Conservation (phyloP, 768 basidiomycete genomes). For the Termitomyces sp. region DNA sequence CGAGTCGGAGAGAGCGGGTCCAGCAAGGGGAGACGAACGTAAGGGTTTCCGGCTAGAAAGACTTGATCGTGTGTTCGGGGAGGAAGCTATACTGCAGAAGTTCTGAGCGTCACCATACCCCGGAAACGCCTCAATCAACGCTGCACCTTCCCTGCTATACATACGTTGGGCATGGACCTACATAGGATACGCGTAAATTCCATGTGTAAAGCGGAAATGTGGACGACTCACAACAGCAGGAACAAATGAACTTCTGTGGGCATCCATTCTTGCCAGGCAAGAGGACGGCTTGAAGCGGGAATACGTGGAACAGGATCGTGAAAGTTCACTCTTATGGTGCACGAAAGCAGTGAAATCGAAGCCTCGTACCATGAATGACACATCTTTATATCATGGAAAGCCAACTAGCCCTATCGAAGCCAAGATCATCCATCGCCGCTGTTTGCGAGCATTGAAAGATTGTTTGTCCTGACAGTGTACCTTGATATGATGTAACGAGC, state of each 20-base stretch:
- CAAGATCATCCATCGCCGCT: slow-evolving; percentile 1
- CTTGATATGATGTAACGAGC: not conserved
- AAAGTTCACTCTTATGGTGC: not conserved
- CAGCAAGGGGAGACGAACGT: slow-evolving; percentile 37
- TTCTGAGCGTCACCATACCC: not conserved
- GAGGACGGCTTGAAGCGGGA: not conserved
- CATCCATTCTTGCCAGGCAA: slow-evolving; percentile 1
- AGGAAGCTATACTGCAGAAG: not conserved
- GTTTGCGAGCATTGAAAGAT: not conserved
- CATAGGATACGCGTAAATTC: not conserved
- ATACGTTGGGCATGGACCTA: not conserved
- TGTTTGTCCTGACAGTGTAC: not conserved
- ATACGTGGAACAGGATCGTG: not conserved
- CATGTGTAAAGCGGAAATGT: not conserved
- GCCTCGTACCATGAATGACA: not conserved
- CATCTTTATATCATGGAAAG: slow-evolving; percentile 8
- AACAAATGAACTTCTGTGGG: not conserved
- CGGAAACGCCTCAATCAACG: not conserved
- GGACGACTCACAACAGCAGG: not conserved
- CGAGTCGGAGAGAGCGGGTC: slow-evolving; percentile 24
- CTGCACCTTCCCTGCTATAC: not conserved
- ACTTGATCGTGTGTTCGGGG: slow-evolving; percentile 8
- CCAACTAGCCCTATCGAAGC: not conserved
- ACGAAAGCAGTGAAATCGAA: not conserved
- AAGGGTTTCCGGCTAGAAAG: slow-evolving; percentile 22